Base-by-base conservation (phyloP, 768 basidiomycete genomes). In the Inosperma sp. region DNA sequence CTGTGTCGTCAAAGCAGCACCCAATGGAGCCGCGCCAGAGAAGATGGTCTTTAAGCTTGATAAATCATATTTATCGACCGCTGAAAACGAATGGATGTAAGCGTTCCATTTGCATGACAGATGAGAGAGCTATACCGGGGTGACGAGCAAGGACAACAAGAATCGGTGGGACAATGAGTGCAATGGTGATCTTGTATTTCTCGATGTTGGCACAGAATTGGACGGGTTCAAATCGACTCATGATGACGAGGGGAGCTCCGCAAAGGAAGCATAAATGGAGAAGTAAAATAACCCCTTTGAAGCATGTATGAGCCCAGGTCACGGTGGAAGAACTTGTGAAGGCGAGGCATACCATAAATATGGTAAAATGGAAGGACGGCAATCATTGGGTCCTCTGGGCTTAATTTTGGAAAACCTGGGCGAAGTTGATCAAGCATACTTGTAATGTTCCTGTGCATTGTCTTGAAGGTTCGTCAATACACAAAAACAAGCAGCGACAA, bases 11-110 rank as follows among this genome's bases (percentile, higher is more conserved):
- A 93, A 71, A 2, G 80, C 77, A 1, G 77, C 73, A 0, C 86
- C 84, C 2, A 93, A 68, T 0, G 93, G 92, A 1, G 93, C 93
- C 0, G 91, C 93, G 3, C 88, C 92, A 4, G 81, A 87, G 54
- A 81, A 73, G 27, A 93, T 56, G 3, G 75, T 59, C 17, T 71
- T 61, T 12, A 93, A 61, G 2, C 80, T 77, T 0, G 77, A 76
- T 39, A 93, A 58, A 60, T 93, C 76, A 63, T 86, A 85, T 59
- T 84, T 68, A 51, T 79, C 76, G 5, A 88, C 75, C 9, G 77
- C 86, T 85, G 46, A 4, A 44, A 39, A 26, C 29, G 41, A 13
- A 30, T 53, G 34, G 46, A 40, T 30, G 43, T 25, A 33, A n/a
- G 14, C 31, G 37, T 25, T 16, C n/a, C 19, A 13, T 30, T 10